Percentiles rank a stretch among this genome's conserved stretches.
phyloP scores from a whole-genome alignment of 2,329 filamentous ascomycete species.

The Xylaria sp. region DNA sequence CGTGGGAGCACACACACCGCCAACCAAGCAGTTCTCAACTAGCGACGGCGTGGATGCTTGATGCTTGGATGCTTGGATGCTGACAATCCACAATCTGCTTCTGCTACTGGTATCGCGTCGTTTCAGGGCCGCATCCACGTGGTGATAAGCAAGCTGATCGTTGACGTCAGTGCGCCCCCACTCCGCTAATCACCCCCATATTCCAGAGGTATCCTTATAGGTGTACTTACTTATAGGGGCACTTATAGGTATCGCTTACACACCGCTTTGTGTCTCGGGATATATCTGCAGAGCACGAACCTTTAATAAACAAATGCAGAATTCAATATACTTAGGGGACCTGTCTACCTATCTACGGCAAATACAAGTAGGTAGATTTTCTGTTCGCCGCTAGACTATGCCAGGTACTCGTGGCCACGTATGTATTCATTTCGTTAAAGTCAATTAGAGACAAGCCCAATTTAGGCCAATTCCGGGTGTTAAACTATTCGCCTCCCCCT shows the following conservation, averaged over 20 bases:
- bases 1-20: background rate
- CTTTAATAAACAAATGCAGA: too few species aligned
- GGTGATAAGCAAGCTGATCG: slow-evolving; percentile 34
- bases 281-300: too few species aligned
- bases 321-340: too few species aligned
- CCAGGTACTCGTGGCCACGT: background rate
- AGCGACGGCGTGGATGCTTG: background rate
- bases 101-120: slow-evolving; percentile 32
- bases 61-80: too few species aligned
- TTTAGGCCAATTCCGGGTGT: slow-evolving; percentile 2
- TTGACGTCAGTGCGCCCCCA: slow-evolving; percentile 31
- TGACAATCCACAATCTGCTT: slow-evolving; percentile 36
- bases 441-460: background rate
- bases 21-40: background rate
- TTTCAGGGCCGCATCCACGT: slow-evolving; percentile 38
- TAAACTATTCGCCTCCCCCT: slow-evolving; percentile 36
- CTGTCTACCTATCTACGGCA: too few species aligned
- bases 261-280: too few species aligned
- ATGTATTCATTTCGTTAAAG: background rate
- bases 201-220: too few species aligned
- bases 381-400: too few species aligned
- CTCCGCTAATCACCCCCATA: background rate
- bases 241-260: too few species aligned
- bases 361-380: too few species aligned
- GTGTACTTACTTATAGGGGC: too few species aligned